Evolutionary conservation across 2,329 filamentous ascomycete species (phyloP).

Genomic region (Fusarium virguliforme): DNA sequence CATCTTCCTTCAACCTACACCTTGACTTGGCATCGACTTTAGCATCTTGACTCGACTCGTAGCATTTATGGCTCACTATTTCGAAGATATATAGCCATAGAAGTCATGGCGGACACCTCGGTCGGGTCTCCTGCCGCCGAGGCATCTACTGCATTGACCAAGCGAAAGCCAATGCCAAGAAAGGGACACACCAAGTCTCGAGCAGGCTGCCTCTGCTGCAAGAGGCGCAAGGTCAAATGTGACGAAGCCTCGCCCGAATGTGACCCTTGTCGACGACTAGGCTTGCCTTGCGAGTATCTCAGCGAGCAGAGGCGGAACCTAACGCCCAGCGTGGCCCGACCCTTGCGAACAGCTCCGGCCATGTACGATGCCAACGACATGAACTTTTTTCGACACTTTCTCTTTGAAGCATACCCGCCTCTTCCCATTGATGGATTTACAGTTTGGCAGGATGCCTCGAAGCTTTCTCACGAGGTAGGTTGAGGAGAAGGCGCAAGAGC

Average conservation of each 20-base stretch:
- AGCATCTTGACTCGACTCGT: not conserved
- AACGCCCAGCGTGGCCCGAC: slow-evolving; percentile 23
- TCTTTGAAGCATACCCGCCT: slow-evolving; percentile 62
- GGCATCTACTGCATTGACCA: slow-evolving; percentile 25
- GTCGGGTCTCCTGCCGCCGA: not conserved
- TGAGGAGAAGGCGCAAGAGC: not conserved
- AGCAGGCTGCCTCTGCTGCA: slow-evolving; percentile 55
- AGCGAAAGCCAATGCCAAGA: slow-evolving; percentile 53
- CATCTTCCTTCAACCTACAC: slow-evolving; percentile 1
- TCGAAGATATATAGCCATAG: not conserved
- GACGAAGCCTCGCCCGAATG: slow-evolving; percentile 57
- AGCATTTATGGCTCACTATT: not conserved
- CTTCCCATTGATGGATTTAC: slow-evolving; percentile 57
- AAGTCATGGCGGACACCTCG: slow-evolving; percentile 18
- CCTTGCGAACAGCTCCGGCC: slow-evolving; percentile 41
- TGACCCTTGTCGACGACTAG: slow-evolving; percentile 56
- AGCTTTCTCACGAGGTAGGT: slow-evolving; percentile 57
- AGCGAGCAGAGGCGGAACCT: slow-evolving; percentile 18
- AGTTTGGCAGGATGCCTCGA: slow-evolving; percentile 58
- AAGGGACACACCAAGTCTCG: slow-evolving; percentile 57
- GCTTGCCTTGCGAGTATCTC: slow-evolving; percentile 57
- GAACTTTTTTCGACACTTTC: slow-evolving; percentile 69
- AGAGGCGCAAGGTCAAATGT: slow-evolving; percentile 64
- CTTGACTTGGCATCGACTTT: not conserved
- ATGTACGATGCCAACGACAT: slow-evolving; percentile 63